A percentile compares a stretch with the other conserved stretches of the same genome.
These are phyloP conservation scores for Babesia sp. DNA, from an alignment of 169 alveolate genomes.

Conservation along the genomic window DNA sequence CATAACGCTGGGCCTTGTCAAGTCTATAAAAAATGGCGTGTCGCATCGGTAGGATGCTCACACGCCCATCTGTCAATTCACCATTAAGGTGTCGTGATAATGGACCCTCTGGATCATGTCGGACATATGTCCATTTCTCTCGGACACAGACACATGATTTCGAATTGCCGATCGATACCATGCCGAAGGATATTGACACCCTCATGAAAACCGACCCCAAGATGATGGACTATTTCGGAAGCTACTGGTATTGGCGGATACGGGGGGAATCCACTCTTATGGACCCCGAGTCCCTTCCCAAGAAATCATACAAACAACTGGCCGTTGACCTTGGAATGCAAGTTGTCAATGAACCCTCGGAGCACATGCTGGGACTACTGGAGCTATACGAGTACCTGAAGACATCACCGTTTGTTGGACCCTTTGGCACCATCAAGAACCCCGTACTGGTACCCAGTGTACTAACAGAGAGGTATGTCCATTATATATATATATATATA, in stretches of 20 bases:
- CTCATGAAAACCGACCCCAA: constrained; percentile 80
- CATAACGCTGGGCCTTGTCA: no score
- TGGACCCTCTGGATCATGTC: background rate
- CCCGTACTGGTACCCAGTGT: constrained; percentile 87
- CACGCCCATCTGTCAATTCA: background rate
- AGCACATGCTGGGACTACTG: constrained; percentile 84
- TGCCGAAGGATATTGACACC: constrained; percentile 83
- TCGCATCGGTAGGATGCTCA: constrained; percentile 5
- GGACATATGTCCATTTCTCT: constrained; percentile 76
- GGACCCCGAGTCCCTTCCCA: constrained; percentile 78
- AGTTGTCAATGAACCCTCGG: constrained; percentile 78
- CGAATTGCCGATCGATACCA: constrained; percentile 84
- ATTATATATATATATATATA: background rate
- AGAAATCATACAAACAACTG: constrained; percentile 83
- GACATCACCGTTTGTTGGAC: constrained; percentile 87
- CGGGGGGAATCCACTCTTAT: constrained; percentile 81
- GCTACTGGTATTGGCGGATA: constrained; percentile 86
- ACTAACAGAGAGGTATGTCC: constrained; percentile 72
- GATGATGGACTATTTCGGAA: constrained; percentile 79
- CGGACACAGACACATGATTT: constrained; percentile 83
- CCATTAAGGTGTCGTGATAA: background rate
- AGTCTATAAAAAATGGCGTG: constrained; percentile 7
- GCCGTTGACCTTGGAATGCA: constrained; percentile 87
- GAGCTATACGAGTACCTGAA: constrained; percentile 87
- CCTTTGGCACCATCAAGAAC: constrained; percentile 87